phyloP scores from a whole-genome alignment of 768 basidiomycete species.

The Amanita inopinata region DNA sequence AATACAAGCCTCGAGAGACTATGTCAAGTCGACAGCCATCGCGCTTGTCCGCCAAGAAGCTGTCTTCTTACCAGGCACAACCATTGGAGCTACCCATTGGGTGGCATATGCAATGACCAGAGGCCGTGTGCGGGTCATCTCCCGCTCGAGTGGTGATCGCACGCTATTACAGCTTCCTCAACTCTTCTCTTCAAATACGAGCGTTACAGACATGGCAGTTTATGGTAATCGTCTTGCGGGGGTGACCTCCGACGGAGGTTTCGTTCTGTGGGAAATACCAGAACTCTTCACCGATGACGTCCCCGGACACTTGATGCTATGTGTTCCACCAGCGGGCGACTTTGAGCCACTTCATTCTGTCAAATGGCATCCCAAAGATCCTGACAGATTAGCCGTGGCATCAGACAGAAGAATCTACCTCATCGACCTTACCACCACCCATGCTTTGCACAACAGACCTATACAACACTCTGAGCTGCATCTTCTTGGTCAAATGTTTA shows the following conservation, averaged over 20 bases:
- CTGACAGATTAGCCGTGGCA: conserved; percentile 74
- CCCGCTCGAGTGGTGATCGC: conserved; percentile 79
- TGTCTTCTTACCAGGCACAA: conserved; percentile 75
- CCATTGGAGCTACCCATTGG: conserved; percentile 87
- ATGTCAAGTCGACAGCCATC: conserved; percentile 83
- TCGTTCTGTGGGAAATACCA: conserved; percentile 83
- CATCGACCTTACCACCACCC: conserved; percentile 59
- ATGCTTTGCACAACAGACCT: conserved; percentile 53
- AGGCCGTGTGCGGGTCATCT: conserved; percentile 83
- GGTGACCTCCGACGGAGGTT: conserved; percentile 81
- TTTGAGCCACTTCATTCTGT: conserved; percentile 68
- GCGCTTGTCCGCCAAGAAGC: conserved; percentile 82
- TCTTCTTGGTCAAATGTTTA: conserved; percentile 59
- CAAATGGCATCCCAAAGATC: conserved; percentile 83
- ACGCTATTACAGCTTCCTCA: conserved; percentile 70
- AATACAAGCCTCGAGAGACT: conserved; percentile 65
- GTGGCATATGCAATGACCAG: conserved; percentile 90
- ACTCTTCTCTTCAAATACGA: conserved; percentile 49
- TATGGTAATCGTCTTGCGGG: conserved; percentile 76
- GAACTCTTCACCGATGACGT: conserved; percentile 80
- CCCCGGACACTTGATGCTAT: conserved; percentile 60
- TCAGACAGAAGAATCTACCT: conserved; percentile 69
- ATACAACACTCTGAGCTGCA: conserved; percentile 60
- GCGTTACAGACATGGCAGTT: conserved; percentile 81
- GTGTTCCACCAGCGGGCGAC: conserved; percentile 50